Conservation (phyloP, 805 yeast species). For the Nakazawaea molendinolei region DNA sequence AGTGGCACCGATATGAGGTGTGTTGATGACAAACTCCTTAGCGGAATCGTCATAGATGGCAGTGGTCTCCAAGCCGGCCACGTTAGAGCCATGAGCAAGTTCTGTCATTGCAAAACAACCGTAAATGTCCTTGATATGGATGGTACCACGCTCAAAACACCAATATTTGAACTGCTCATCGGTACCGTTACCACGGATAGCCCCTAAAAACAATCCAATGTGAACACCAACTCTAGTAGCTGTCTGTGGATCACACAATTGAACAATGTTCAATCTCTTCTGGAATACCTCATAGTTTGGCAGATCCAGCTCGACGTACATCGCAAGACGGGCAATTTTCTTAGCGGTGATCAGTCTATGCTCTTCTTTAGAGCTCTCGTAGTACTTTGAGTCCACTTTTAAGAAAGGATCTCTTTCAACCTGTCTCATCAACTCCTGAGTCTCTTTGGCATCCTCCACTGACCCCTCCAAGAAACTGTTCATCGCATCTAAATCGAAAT, state of each 20-base stretch:
- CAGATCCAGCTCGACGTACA: slow-evolving; percentile 44
- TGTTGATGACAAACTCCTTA: slow-evolving; percentile 69
- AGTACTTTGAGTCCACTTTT: slow-evolving; percentile 44
- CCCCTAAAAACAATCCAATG: slow-evolving; percentile 74
- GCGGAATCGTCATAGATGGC: slow-evolving; percentile 65
- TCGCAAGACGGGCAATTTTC: slow-evolving; percentile 55
- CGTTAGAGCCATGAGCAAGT: slow-evolving; percentile 89
- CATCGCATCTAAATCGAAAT: slow-evolving; percentile 38
- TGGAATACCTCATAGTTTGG: slow-evolving; percentile 40
- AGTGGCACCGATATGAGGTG: slow-evolving; percentile 89
- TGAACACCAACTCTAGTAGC: slow-evolving; percentile 85
- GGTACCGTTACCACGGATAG: slow-evolving; percentile 85
- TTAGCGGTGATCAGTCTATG: slow-evolving; percentile 55
- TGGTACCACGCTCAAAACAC: slow-evolving; percentile 65
- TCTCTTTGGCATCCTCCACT: slow-evolving; percentile 35
- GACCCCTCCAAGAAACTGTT: slow-evolving; percentile 52
- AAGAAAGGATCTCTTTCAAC: slow-evolving; percentile 64
- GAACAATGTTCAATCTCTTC: slow-evolving; percentile 51
- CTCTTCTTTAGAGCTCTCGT: slow-evolving; percentile 49
- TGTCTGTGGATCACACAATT: slow-evolving; percentile 70
- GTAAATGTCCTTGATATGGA: slow-evolving; percentile 51
- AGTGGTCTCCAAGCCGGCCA: slow-evolving; percentile 88
- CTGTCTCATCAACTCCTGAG: slow-evolving; percentile 47
- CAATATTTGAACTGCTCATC: slow-evolving; percentile 78
- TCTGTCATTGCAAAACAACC: slow-evolving; percentile 96